Conservation (phyloP, 139 green algal genomes). For the Closterium sp. region DNA sequence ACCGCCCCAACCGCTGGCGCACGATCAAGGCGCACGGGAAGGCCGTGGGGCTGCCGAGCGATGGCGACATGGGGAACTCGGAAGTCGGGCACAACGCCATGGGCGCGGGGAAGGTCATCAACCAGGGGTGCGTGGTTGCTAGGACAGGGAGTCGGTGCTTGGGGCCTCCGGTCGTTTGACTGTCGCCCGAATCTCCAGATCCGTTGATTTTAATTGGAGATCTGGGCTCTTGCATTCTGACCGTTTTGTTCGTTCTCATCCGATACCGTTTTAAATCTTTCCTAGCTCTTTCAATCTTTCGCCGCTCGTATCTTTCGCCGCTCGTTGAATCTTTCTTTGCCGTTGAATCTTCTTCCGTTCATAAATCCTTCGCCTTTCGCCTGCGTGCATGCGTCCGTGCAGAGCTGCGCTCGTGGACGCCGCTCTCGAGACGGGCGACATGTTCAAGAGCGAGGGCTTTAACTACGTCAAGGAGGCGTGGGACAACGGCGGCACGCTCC, state of each 20-base stretch:
- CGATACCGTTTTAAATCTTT: too few relatives aligned
- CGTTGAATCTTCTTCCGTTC: background rate
- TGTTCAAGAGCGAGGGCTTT: slow-evolving; percentile 83
- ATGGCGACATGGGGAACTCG: slow-evolving; percentile 93
- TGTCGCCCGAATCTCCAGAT: background rate
- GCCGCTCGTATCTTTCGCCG: background rate
- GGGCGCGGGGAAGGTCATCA: slow-evolving; percentile 86
- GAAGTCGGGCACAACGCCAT: slow-evolving; percentile 94
- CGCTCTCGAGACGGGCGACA: slow-evolving; percentile 73
- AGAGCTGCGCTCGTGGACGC: slow-evolving; percentile 28
- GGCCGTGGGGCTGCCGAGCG: slow-evolving; percentile 85
- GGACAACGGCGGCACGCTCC: slow-evolving; percentile 56
- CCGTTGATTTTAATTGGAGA: background rate
- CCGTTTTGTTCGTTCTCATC: background rate
- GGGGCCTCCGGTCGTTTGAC: too few relatives aligned
- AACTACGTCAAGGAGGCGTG: slow-evolving; percentile 78
- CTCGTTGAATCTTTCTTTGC: background rate
- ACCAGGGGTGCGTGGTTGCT: slow-evolving; percentile 64
- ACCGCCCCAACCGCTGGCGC: slow-evolving; percentile 54
- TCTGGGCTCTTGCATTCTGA: background rate
- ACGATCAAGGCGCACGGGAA: slow-evolving; percentile 83
- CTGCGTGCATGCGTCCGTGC: too few relatives aligned
- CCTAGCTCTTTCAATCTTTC: too few relatives aligned
- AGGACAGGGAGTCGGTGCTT: background rate
- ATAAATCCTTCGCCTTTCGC: too few relatives aligned